Evolutionary conservation across 2,329 filamentous ascomycete species (phyloP), one percentile per base, ranked within the genome.

Genomic region (Arthroderma sp.): DNA sequence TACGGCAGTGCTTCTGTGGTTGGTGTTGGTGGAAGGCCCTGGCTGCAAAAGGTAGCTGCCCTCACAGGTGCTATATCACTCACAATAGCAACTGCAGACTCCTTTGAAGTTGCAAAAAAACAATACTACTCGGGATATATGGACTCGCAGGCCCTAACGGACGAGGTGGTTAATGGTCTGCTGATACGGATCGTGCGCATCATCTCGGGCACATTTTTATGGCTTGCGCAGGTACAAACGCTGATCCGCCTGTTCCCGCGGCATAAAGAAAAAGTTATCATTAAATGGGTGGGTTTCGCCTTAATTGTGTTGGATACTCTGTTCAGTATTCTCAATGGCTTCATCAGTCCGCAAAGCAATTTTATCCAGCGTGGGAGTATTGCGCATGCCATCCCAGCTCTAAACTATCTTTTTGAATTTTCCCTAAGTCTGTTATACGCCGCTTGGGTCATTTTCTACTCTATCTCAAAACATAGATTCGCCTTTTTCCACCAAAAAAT

Each of bases 231-330:
- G 65, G 89, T 94, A 1, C 91, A 98, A 67, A 98, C 91, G 0
- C 68, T 98, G 47, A 96, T 96, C 54, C 83, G 91, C 43, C 72
- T 98, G 1, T 98, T 98, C 55, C 91, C 91, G 5, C 85, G 91
- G 31, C 89, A 96, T 58, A 85, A 93, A 58, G 91, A 98, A 66
- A 96, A 96, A 66, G 81, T 96, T 43, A 85, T 96, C 53, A 98
- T 98, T 67, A 96, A 96, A 68, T 98, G 89, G 89, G 86, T 89
- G 10, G 91, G 89, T 1, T 95, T 96, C 59, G 87, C 83, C 3
- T 75, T 98, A 46, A 95, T 98, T 57, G 77, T 86, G 0, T 74
- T 95, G 48, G 89, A 96, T 60, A 81, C 89, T 37, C 78, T 88
- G 7, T 98, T 98, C 63, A 88, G 83, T 57, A 86, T 83, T 40